Evolutionary conservation across 495 filamentous ascomycete genomes (phyloP), one percentile per base, ranked within the genome.

Genomic region (Cenococcum geophilum): DNA sequence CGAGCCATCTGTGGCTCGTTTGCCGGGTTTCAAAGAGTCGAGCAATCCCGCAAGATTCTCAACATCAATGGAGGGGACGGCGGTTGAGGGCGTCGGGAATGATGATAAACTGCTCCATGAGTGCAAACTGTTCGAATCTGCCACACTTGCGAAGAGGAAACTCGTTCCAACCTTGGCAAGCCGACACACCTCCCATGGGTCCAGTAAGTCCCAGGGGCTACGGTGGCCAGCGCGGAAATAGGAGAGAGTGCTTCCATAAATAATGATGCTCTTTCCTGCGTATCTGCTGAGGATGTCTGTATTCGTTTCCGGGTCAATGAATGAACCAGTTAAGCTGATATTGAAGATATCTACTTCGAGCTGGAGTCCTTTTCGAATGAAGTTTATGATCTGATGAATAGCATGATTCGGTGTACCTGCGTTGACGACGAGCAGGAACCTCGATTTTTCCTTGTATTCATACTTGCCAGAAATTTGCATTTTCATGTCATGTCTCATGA

Each of bases 351-450:
- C 53, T 10, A 57, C 23, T 1, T 55, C 45, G 18, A 43, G 52
- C 8, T 58, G 52, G 5, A 65, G 62, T 12, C 62, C 32, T 5
- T 48, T 18, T 5, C 58, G 58, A 27, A 65, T 43, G 5, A 65
- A 53, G 18, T 20, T 40, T 27, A 65, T 65, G 25, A 65, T 65
- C 40, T 65, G 58, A 42, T 65, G 62, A 43, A 65, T 65, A 23
- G 62, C 58, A 9, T 57, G 11, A 27, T 65, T 65, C 14, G 62
- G 62, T 27, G 62, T 65, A 22, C 55, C 49, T 5, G 62, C 60
- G 40, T 65, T 65, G 51, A 65, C 58, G 1, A 65, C 62, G 25
- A 65, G 62, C 11, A 65, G 43, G 52, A 32, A 65, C 12, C 27
- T 56, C 1, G 58, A 53, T 14, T 50, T 56, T 5, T 36, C 37